Evolutionary conservation across 352 stramenopile species (phyloP).

Genomic region (Pythium coloratum): DNA sequence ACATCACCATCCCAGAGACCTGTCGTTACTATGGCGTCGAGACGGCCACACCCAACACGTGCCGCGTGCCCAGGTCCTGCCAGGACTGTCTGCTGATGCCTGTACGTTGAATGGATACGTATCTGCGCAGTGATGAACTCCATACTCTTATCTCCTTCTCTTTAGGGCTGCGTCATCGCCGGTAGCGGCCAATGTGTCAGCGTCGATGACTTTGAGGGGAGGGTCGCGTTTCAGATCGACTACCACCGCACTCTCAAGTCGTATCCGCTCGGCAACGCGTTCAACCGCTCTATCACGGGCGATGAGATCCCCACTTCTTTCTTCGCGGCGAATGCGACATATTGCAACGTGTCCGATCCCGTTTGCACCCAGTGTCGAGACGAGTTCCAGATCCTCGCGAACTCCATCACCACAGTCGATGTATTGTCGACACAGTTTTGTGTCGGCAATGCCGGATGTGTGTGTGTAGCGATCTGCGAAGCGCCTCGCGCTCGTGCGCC

Average conservation of each 20-base stretch:
- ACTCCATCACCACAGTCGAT: no score
- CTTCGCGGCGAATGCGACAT: no score
- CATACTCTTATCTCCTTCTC: no score
- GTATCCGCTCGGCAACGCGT: no score
- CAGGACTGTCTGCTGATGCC: slow-evolving; percentile 1
- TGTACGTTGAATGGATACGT: not conserved
- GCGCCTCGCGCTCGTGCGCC: not conserved
- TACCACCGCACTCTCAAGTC: no score
- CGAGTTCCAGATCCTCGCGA: not conserved
- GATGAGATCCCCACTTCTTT: no score
- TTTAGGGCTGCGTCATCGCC: not conserved
- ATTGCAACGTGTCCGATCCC: not conserved
- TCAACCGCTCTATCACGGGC: no score
- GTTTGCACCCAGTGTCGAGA: not conserved
- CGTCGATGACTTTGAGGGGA: no score
- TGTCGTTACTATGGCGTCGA: no score
- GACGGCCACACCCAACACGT: not conserved
- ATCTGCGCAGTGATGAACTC: not conserved
- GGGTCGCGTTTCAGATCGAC: no score
- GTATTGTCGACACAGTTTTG: not conserved
- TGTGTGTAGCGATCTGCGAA: not conserved
- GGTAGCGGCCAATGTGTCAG: no score
- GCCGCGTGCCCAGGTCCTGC: slow-evolving; percentile 1
- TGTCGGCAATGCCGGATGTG: not conserved
- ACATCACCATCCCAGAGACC: no score